Evolutionary conservation across 2,329 filamentous ascomycete genomes (phyloP).

Genomic region (Lachnellula occidentalis): DNA sequence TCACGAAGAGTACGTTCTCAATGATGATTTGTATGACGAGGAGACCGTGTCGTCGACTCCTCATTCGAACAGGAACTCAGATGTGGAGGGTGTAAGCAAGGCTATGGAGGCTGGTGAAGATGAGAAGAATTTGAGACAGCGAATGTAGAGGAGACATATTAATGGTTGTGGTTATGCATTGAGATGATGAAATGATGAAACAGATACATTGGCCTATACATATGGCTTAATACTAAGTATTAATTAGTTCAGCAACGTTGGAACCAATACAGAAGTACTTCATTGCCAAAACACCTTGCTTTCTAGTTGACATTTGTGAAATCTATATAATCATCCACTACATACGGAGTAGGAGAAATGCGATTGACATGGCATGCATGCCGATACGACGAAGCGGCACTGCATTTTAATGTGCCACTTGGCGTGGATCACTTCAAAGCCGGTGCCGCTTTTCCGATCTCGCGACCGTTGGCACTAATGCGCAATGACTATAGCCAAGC

Average conservation of each 20-base stretch:
- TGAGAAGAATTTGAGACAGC: not conserved
- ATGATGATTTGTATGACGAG: conserved; percentile 19
- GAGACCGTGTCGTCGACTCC: no score
- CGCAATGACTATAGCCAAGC: not conserved
- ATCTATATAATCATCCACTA: no score
- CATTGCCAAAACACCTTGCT: not conserved
- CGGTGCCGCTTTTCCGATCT: no score
- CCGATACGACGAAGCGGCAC: no score
- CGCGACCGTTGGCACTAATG: no score
- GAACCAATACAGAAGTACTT: no score
- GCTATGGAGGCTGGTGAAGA: not conserved
- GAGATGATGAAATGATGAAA: not conserved
- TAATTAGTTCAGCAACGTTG: no score
- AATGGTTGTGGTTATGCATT: not conserved
- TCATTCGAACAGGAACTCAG: not conserved
- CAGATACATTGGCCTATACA: not conserved
- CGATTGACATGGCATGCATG: no score
- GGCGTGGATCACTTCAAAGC: no score
- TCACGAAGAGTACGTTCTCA: conserved; percentile 40
- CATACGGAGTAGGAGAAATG: no score
- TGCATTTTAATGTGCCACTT: no score
- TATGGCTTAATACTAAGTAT: not conserved
- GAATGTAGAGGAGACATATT: not conserved
- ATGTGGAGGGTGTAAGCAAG: not conserved
- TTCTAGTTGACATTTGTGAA: no score